Evolutionary conservation across 169 alveolate species (phyloP), one percentile per base, ranked within the genome.

Genomic region (Amoebophrya sp.): DNA sequence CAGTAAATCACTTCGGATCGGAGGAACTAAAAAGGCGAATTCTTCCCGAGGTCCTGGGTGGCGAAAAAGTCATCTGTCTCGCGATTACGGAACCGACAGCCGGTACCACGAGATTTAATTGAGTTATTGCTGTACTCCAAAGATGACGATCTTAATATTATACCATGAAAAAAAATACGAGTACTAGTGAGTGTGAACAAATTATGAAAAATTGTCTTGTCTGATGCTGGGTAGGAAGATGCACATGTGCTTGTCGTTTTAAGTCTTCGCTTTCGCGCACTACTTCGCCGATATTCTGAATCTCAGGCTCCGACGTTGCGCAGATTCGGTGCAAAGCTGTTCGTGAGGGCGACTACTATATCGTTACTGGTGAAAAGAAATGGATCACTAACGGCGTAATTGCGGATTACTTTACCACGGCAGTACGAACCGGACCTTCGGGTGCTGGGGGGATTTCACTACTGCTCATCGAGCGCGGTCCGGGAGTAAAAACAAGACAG

Each of bases 401-500:
- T 53, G 95, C 95, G n/a, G 95, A 93, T 89, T 92, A 90, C 93
- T 93, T 93, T 92, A 93, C 95, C 36, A 93, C 91, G 78, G 95
- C 95, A 0, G 93, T 93, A 89, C 94, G 95, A 41, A 92, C 95
- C 14, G 95, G 95, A 53, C 92, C 89, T 91, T 89, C 94, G 1
- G 95, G 95, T 18, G 92, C 78, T 89, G 93, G 91, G 0, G 94
- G 95, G 40, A 76, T 92, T 65, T 77, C 92, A 90, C 47, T 93
- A 90, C 89, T 93, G 89, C 92, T 93, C 41, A 93, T 92, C 41
- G 94, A 93, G 94, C 89, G 90, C 92, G 89, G 89, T 92, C 92
- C 92, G 2, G 95, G 95, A 0, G 94, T 93, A 29, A 93, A 92
- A 89, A 91, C 94, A 26, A 26, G 95, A 12, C 92, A 90, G 90